Base-by-base conservation (phyloP, 2,329 filamentous ascomycete genomes). In the Alternaria incomplexa region DNA sequence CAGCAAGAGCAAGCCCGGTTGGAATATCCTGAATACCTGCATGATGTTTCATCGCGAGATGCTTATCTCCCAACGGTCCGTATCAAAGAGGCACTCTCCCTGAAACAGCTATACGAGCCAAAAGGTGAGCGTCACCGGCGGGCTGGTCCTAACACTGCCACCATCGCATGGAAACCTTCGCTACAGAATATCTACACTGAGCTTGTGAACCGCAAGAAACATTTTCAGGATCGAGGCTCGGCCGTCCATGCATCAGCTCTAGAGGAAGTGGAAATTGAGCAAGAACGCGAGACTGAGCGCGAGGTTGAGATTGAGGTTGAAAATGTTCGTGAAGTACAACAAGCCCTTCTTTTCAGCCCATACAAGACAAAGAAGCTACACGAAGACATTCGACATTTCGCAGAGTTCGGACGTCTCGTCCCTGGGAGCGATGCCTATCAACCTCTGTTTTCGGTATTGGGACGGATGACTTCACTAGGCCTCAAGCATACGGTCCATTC, bases 281-380 rank as follows among this genome's bases (percentile, higher is more conserved):
- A 72, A 13, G 71, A 73, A 32, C 70, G 71, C 6, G 88, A 90
- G 63, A 83, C 89, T 0, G 71, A 73, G 50, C 63, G 65, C 2
- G 88, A 90, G 63, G 83, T 89, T 0, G 87, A 85, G 4, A 82
- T 85, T 15, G 84, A 90, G 65, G 82, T 89, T 0, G 87, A 90
- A 60, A 78, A 82, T 7, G 83, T 89, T 0, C 84, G 87, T 0
- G 83, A 89, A 64, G 78, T 85, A 2, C 83, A 89, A 68, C 84
- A 81, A 26, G 84, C 82, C 0, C 40, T 74, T 0, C 73, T 81
- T 0, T 83, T 81, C 60, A 69, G 66, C 0, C 71, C 86, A 2
- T 71, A 83, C 0, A 62, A 63, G 0, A 86, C 86, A 43, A 74
- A 80, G 0, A 82, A 83, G 0, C 80, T 90, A 0, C 81, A 87